phyloP scores from a whole-genome alignment of 2,329 filamentous ascomycete genomes.

The Zasmidium citrigriseum region DNA sequence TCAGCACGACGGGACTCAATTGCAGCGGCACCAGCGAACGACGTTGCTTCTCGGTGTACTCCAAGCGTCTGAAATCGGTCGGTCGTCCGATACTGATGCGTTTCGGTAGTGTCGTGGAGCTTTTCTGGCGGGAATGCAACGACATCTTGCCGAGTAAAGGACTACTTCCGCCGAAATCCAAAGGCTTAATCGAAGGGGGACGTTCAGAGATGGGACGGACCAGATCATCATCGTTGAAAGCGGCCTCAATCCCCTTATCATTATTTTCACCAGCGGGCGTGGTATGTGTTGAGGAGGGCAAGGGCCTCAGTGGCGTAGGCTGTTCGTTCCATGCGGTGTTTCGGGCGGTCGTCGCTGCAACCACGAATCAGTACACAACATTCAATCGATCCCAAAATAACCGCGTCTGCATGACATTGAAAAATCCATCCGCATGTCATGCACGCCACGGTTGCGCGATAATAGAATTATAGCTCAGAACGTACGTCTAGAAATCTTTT shows the following conservation, averaged over 20 bases:
- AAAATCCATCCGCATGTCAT: neutral
- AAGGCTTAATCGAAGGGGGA: conserved; percentile 25
- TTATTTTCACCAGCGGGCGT: neutral
- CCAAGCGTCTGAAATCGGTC: conserved; percentile 28
- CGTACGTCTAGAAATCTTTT: conserved; percentile 17
- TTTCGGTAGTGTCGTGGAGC: conserved; percentile 19
- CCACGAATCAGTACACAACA: neutral
- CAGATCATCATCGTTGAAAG: conserved; percentile 20
- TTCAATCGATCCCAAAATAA: conserved; percentile 9
- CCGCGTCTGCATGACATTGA: neutral
- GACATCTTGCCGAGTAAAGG: conserved; percentile 18
- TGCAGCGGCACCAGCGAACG: conserved; percentile 31
- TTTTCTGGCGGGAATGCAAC: conserved; percentile 17
- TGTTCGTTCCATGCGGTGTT: conserved; percentile 26
- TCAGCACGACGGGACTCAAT: conserved; percentile 28
- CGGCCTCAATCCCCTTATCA: conserved; percentile 11
- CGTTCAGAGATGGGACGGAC: conserved; percentile 23
- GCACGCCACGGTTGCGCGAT: neutral
- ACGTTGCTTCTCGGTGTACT: conserved; percentile 32
- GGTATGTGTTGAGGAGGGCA: conserved; percentile 14
- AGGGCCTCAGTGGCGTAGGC: conserved; percentile 21
- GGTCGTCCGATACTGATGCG: conserved; percentile 29
- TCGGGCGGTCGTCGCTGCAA: conserved; percentile 13
- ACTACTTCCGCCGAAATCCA: conserved; percentile 24
- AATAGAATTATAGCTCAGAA: neutral